Conservation (phyloP, 1,139 yeast genomes). For the Sugiyamaella paludigena region DNA sequence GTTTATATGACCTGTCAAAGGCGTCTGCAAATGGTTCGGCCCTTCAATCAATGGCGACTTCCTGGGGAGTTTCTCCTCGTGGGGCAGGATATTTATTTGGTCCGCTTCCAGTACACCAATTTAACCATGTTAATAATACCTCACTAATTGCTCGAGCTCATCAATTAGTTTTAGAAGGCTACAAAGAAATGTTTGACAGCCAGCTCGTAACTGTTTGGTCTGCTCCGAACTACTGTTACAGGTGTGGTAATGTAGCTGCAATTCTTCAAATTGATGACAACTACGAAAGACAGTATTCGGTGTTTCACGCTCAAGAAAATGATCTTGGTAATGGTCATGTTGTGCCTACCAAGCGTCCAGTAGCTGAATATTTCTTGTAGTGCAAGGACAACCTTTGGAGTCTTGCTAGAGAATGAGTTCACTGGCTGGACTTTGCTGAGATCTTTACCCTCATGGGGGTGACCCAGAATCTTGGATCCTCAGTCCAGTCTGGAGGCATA, state of each 20-base stretch:
- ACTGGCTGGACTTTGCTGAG: no score
- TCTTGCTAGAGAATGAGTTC: neutral
- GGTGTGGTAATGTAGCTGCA: conserved; percentile 95
- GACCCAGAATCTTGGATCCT: no score
- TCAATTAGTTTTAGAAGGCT: conserved; percentile 96
- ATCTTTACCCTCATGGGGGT: neutral
- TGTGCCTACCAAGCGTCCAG: conserved; percentile 69
- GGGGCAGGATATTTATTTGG: conserved; percentile 98
- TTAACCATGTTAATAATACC: conserved; percentile 73
- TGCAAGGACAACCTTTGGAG: no score
- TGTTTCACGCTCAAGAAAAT: conserved; percentile 78
- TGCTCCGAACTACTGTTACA: conserved; percentile 92
- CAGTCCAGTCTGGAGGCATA: no score
- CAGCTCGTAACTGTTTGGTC: conserved; percentile 90
- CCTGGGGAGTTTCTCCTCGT: conserved; percentile 94
- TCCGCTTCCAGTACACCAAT: conserved; percentile 73
- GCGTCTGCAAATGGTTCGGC: neutral
- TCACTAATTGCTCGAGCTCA: conserved; percentile 94
- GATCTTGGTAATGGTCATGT: conserved; percentile 51
- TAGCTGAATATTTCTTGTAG: conserved; percentile 69
- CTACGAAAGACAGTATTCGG: conserved; percentile 68
- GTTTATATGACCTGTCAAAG: conserved; percentile 8
- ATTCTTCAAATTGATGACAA: conserved; percentile 75
- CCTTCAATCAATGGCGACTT: conserved; percentile 8
- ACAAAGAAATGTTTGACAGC: conserved; percentile 80